phyloP scores from a whole-genome alignment of 257 asterid species.

The Apocynum venetum region DNA sequence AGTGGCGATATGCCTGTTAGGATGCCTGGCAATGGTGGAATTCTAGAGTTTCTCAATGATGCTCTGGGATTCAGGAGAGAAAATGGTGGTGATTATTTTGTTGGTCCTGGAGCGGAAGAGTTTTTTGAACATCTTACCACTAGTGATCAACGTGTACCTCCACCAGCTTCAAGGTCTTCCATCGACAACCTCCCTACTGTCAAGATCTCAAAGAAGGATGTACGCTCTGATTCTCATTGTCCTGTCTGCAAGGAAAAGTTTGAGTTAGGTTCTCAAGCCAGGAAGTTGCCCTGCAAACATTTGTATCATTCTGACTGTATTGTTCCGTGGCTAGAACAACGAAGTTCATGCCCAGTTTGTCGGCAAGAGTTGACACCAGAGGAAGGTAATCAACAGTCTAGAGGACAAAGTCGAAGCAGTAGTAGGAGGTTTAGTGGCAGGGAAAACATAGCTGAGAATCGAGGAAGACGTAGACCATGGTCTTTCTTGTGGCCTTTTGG shows the following conservation, averaged over 20 bases:
- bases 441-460: slow-evolving; percentile 31
- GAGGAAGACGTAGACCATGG: slow-evolving; percentile 60
- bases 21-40: slow-evolving; percentile 66
- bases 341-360: slow-evolving; percentile 85
- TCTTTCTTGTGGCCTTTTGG: slow-evolving; percentile 89
- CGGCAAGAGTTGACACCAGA: slow-evolving; percentile 49
- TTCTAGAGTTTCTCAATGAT: slow-evolving; percentile 68
- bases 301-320: slow-evolving; percentile 80
- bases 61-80: slow-evolving; percentile 77
- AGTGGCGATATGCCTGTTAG: slow-evolving; percentile 80
- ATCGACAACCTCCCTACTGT: slow-evolving; percentile 64
- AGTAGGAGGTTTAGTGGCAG: slow-evolving; percentile 41
- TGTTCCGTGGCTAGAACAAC: slow-evolving; percentile 81
- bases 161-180: slow-evolving; percentile 70
- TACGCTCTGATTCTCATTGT: slow-evolving; percentile 69
- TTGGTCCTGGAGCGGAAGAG: slow-evolving; percentile 92
- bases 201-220: slow-evolving; percentile 71
- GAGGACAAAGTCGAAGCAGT: slow-evolving; percentile 44
- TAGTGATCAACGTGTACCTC: slow-evolving; percentile 51
- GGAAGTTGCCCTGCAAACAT: slow-evolving; percentile 75
- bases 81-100: slow-evolving; percentile 73
- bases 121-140: slow-evolving; percentile 56
- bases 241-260: slow-evolving; percentile 84
- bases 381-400: slow-evolving; percentile 25
- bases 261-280: slow-evolving; percentile 63